These are phyloP conservation scores for Diophrys appendiculata DNA, from an alignment of 73 alveolate species.

Conservation along the genomic window DNA sequence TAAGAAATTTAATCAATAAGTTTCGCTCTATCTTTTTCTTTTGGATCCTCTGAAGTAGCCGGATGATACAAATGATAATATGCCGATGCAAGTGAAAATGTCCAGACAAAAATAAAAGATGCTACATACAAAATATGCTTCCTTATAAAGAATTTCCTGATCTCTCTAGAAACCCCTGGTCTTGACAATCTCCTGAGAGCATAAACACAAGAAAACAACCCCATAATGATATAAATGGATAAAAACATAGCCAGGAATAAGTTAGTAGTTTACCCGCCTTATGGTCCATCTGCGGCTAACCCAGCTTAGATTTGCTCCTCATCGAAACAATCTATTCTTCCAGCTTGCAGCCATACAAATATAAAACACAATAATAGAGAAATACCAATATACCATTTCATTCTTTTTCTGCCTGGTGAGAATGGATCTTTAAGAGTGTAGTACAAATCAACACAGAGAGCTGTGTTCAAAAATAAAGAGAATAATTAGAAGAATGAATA, in stretches of 20 bases:
- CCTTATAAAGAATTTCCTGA: slow-evolving; percentile 36
- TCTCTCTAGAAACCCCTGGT: slow-evolving; percentile 56
- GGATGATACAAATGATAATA: slow-evolving; percentile 33
- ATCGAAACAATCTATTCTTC: slow-evolving; percentile 13
- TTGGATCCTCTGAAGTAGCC: neutral
- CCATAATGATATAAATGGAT: slow-evolving; percentile 41
- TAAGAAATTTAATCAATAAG: slow-evolving; percentile 11
- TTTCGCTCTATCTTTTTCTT: neutral
- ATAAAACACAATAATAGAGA: neutral
- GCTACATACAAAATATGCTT: slow-evolving; percentile 61
- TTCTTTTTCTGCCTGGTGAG: slow-evolving; percentile 48
- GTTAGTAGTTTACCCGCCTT: neutral
- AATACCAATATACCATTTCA: slow-evolving; percentile 42
- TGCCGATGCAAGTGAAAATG: slow-evolving; percentile 34
- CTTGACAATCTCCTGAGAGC: slow-evolving; percentile 47
- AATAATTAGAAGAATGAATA: slow-evolving; percentile 33
- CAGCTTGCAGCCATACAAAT: neutral
- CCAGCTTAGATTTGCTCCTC: neutral
- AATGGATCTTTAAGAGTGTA: slow-evolving; percentile 57
- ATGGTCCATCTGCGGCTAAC: slow-evolving; percentile 1
- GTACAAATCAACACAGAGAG: slow-evolving; percentile 52
- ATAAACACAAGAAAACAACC: slow-evolving; percentile 51
- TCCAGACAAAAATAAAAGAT: slow-evolving; percentile 57
- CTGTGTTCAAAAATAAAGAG: slow-evolving; percentile 46
- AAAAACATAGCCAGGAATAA: slow-evolving; percentile 27